Conservation (phyloP, 2,329 filamentous ascomycete species). For the Penicillium sp. region DNA sequence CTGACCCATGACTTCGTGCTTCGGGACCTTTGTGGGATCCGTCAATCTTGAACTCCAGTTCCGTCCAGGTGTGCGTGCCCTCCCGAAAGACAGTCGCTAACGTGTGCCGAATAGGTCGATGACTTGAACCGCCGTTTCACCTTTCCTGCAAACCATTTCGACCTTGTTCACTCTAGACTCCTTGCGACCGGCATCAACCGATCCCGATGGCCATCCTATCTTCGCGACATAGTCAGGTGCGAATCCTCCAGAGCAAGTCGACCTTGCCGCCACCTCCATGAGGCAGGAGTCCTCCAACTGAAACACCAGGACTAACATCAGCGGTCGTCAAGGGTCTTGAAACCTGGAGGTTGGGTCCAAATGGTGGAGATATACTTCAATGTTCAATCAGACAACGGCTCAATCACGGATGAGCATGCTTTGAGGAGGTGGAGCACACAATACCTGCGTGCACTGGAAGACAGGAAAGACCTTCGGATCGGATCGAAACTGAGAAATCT, state of each 20-base stretch:
- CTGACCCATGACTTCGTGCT: neutral
- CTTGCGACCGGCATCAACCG: slow-evolving; percentile 63
- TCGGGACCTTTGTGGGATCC: neutral
- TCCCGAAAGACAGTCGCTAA: slow-evolving; percentile 16
- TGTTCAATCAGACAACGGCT: slow-evolving; percentile 80
- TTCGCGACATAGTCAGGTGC: slow-evolving; percentile 67
- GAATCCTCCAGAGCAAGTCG: slow-evolving; percentile 10
- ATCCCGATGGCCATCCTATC: slow-evolving; percentile 70
- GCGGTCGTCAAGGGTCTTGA: slow-evolving; percentile 46
- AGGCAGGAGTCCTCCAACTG: neutral
- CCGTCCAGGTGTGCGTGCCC: neutral
- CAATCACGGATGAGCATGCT: slow-evolving; percentile 65
- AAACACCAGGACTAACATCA: slow-evolving; percentile 7
- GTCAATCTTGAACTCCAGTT: neutral
- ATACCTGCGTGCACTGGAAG: slow-evolving; percentile 61
- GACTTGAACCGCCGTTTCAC: slow-evolving; percentile 68
- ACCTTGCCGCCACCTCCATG: neutral
- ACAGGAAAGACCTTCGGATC: slow-evolving; percentile 64
- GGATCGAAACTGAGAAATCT: slow-evolving; percentile 59
- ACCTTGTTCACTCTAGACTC: slow-evolving; percentile 73
- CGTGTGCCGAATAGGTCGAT: slow-evolving; percentile 50
- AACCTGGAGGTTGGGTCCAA: slow-evolving; percentile 78
- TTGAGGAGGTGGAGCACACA: slow-evolving; percentile 64
- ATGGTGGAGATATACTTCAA: slow-evolving; percentile 86
- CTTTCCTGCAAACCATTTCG: slow-evolving; percentile 69